Evolutionary conservation across 2,329 filamentous ascomycete genomes (phyloP), one percentile per base, ranked within the genome.

Genomic region (Bipolaris cookei): DNA sequence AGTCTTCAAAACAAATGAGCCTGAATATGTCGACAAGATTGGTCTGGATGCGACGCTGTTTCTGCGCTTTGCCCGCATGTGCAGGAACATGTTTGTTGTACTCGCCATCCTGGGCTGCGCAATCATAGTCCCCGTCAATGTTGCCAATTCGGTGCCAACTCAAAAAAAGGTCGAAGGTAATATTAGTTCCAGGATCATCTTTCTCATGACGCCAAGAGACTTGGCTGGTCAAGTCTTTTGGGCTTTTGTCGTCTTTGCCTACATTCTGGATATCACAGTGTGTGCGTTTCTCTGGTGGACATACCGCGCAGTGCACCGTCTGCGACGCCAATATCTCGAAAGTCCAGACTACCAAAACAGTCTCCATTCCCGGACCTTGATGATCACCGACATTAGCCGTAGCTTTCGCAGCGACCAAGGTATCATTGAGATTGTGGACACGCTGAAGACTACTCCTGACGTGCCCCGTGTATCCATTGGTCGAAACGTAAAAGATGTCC

Each of bases 31-130:
- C 21, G 84, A 90, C n/a, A 87, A 90, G 67, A 88, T 97, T 37
- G 95, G 95, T 47, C 82, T 99, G 80, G 95, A 99, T 77, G 95
- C 93, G 7, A 90, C 90, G 7, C 80, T 99, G 45, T 98, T 99
- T 75, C 81, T 99, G 64, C 88, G 94, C 50, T 93, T 97, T 70
- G 86, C 88, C 47, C 85, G 88, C 65, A 98, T 99, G 95, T 91
- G 91, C 72, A 88, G 95, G 58, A 95, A 97, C 74, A 90, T 98
- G 62, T 97, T 98, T 73, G 72, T 90, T 25, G 78, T 86, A 6
- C 79, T 97, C 53, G 84, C 88, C 25, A 62, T 96, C 6, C 76
- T 96, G 30, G 92, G 90, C 16, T 89, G 91, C 64, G 82, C 82
- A 50, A 86, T 98, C 58, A 82, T 97, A 62, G 87, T 97, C 37